Conservation (phyloP, 345 rosid genomes). For the Trapa bicornis region DNA sequence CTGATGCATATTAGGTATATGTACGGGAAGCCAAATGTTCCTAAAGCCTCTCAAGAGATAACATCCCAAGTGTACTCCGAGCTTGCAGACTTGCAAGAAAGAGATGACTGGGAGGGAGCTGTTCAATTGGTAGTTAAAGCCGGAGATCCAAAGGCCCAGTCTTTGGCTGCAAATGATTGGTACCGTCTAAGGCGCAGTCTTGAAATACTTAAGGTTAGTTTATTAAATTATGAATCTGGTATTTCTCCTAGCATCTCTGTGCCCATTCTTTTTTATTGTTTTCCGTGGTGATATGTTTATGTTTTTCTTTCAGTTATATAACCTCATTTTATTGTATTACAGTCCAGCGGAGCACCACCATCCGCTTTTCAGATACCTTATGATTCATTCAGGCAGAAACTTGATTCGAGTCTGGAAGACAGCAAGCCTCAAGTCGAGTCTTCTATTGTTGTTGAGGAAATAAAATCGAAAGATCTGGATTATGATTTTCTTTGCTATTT, state of each 20-base stretch:
- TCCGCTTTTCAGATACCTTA: constrained; percentile 73
- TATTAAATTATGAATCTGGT: not conserved
- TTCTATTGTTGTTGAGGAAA: constrained; percentile 22
- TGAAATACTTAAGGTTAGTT: constrained; percentile 78
- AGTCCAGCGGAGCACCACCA: constrained; percentile 88
- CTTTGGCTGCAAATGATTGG: constrained; percentile 76
- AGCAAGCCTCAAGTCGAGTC: constrained; percentile 19
- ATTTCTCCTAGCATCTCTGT: not conserved
- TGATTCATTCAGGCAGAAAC: constrained; percentile 52
- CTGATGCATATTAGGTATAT: constrained; percentile 39
- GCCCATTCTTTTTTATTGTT: not conserved
- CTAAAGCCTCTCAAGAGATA: constrained; percentile 63
- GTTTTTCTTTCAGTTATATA: not conserved
- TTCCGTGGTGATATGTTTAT: not conserved
- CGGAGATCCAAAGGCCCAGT: constrained; percentile 55
- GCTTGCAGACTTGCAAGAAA: constrained; percentile 47
- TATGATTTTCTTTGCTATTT: constrained; percentile 75
- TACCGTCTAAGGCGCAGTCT: constrained; percentile 82
- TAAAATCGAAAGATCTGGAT: constrained; percentile 50
- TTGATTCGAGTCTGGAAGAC: constrained; percentile 17
- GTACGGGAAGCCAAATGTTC: constrained; percentile 89
- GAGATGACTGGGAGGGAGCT: constrained; percentile 69
- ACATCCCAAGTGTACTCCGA: constrained; percentile 44
- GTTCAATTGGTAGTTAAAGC: constrained; percentile 64
- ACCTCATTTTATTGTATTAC: constrained; percentile 23